Base-by-base conservation (phyloP, 2,329 filamentous ascomycete species). In the Coniochaeta pulveracea region DNA sequence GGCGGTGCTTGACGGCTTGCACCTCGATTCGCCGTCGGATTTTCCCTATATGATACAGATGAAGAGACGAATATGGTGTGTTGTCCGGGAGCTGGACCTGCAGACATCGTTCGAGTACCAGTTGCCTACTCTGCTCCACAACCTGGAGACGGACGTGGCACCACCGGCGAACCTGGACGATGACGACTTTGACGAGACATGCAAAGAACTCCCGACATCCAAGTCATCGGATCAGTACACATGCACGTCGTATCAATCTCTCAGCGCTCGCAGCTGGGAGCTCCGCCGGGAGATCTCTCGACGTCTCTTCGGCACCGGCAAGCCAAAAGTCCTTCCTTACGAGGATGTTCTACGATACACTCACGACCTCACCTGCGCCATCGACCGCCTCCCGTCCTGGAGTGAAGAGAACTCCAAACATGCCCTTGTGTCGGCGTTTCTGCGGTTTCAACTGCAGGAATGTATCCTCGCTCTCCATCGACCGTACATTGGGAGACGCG, bases 41-140 rank as follows among this genome's bases (percentile, higher is more conserved):
- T 40, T 33, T 11, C 38, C 42, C 3, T 49, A 41, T 19, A 29
- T 23, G 12, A 36, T 26, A 22, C 47, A 51, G 33, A 45, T 48
- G 38, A 46, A 45, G 33, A 37, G 42, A 33, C 37, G 48, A 6
- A 44, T 50, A 15, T 50, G 46, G 46, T 32, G 40, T 6, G 38
- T 38, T 14, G 16, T 51, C 18, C 34, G 39, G 26, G 48, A 51
- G 31, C 26, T 50, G 10, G 44, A 47, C 16, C 38, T 51, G 3
- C 48, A 50, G 34, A 45, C 43, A 25, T 43, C 32, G 5, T 34
- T 50, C 19, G 47, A 50, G 14, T 43, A 36, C 21, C 41, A 43
- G 5, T 40, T 37, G 6, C 36, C 36, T 9, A 37, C 32, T 15
- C n/a, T 48, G 12, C 44, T 49, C 10, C 33, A 45, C 25, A 41